Base-by-base conservation (phyloP, 176 grass and related monocot genomes). In the Eragrostis nindensis region DNA sequence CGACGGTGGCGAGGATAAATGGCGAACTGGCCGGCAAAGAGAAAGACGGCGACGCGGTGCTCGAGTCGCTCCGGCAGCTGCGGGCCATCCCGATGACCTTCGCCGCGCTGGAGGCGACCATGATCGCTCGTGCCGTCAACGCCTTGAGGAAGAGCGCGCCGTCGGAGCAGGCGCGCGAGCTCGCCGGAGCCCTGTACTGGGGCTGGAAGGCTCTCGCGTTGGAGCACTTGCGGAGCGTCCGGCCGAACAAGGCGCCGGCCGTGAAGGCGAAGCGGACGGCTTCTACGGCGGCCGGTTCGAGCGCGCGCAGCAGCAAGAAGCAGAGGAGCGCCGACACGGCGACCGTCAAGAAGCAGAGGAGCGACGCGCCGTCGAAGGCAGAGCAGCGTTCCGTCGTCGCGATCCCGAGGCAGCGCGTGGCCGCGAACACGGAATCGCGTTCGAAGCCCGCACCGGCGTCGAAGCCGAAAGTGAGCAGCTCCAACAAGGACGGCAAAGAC, bases 1-100 rank as follows among this genome's bases (percentile, higher is more conserved):
- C 44, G 36, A 43, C n/a, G 48, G 49, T 75, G 7, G 47, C 71
- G 7, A 75, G 47, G 81, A 75, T 83, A 22, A 66, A 55, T 0
- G 2, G 3, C 47, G 7, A 15, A 47, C 71, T 67, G 1, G 22
- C 19, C 8, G 10, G 9, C 21, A 11, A 1, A 0, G 15, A 21
- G 36, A 19, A 18, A 19, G 60, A 18, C 43, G 7, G 22, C 22
- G 61, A 42, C 7, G 22, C 36, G 16, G 36, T 67, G 71, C 8
- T 67, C 17, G 61, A 74, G n/a, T 67, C 24, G 47, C 71, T 83
- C 11, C 81, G 81, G 17, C 27, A 11, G 70, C 80, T 83, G n/a
- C 69, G 43, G 80, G 9, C n/a, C 59, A 5, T 83, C 10, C 70
- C 7, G 59, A 66, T 83, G 68, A 82, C 80, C 42, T 74, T 66